phyloP scores from a whole-genome alignment of 2,329 filamentous ascomycete genomes.

The Aspergillus luchuensis region DNA sequence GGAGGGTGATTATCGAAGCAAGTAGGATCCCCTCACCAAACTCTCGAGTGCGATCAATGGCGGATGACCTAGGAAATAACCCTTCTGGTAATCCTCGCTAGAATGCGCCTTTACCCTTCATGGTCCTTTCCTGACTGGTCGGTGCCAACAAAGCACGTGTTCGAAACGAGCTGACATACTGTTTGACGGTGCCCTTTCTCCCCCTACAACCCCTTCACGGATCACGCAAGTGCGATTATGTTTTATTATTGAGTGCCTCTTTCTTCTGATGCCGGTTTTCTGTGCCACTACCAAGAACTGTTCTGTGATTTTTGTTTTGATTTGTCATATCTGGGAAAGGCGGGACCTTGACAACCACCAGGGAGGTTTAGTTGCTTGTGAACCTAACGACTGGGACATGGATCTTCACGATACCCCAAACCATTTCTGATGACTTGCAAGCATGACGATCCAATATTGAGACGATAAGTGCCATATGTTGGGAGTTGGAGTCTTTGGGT shows the following conservation, averaged over 20 bases:
- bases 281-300: not conserved
- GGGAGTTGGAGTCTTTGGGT: not conserved
- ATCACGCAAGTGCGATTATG: constrained; percentile 8
- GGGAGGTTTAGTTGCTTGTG: not conserved
- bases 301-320: constrained; percentile 5
- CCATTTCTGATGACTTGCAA: not conserved
- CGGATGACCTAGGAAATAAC: too few species aligned
- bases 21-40: too few species aligned
- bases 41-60: too few species aligned
- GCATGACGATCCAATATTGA: not conserved
- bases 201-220: not conserved
- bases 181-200: not conserved
- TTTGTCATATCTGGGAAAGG: not conserved
- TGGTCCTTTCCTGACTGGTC: too few species aligned
- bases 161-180: too few species aligned
- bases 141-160: too few species aligned
- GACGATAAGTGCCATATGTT: not conserved
- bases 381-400: constrained; percentile 4
- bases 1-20: too few species aligned
- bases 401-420: constrained; percentile 1
- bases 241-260: constrained; percentile 6
- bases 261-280: not conserved
- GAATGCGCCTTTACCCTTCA: too few species aligned
- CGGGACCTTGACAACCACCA: not conserved
- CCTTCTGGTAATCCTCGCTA: too few species aligned